Evolutionary conservation across 768 basidiomycete genomes (phyloP), one percentile per base, ranked within the genome.

Genomic region (Mycena amicta): DNA sequence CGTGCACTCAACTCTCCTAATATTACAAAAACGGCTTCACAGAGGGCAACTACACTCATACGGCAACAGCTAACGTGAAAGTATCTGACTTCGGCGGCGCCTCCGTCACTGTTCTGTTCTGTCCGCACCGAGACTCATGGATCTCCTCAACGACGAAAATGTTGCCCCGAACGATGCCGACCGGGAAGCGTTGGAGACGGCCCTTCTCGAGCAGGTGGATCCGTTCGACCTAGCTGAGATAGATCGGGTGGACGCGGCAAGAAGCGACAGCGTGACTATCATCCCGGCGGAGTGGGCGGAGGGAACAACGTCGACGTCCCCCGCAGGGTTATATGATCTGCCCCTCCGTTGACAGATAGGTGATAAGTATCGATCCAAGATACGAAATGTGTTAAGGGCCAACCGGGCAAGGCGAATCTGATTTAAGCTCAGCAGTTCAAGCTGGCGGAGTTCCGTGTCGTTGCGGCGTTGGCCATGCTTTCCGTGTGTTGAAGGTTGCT

Each of bases 1-100:
- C 62, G 12, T 60, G 56, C 43, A 60, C 67, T 15, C 66, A 67
- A 20, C 62, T 70, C 3, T 63, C n/a, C 2, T 39, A 55, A 22
- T 60, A 31, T 23, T 53, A 51, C 49, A 60, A 41, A 5, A 39
- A 39, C 40, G 58, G 58, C 5, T n/a, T 60, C 3, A 50, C 58
- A 0, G 53, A 60, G n/a, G 58, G 53, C 2, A 18, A 43, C 20
- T 60, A 60, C 49, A 52, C 29, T 3, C 57, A 60, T 29, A 28
- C 16, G 1, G 59, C 59, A 1, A 47, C 54, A 18, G 59, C 54
- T 15, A 55, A 60, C 45, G 59, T 60, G 22, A 56, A 52, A 31
- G 55, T 61, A 22, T 56, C 50, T 13, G 45, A 30, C 18, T 29
- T 56, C 25, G 45, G 52, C 18, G 45, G 46, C 20, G 52, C 60